phyloP scores from a whole-genome alignment of 495 filamentous ascomycete genomes.

The Neurospora tetrasperma region DNA sequence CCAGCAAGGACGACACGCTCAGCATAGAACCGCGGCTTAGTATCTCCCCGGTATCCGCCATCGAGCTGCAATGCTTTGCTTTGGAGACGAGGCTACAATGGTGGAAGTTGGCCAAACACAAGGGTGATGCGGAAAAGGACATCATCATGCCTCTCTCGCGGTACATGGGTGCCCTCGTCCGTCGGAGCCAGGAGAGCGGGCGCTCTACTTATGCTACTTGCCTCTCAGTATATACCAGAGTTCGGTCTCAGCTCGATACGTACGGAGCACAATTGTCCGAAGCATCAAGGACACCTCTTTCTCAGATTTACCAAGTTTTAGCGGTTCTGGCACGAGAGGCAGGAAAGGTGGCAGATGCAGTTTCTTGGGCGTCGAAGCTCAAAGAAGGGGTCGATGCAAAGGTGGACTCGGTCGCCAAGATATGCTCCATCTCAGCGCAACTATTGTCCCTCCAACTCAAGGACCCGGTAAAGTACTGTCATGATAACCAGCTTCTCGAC shows the following conservation, averaged over 20 bases:
- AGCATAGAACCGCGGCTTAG: conserved; percentile 38
- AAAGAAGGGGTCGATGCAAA: conserved; percentile 20
- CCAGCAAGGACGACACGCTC: conserved; percentile 40
- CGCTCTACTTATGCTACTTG: conserved; percentile 31
- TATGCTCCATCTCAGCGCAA: conserved; percentile 32
- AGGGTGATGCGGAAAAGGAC: conserved; percentile 57
- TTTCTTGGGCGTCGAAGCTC: conserved; percentile 37
- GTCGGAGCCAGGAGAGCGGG: conserved; percentile 37
- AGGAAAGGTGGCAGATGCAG: conserved; percentile 33
- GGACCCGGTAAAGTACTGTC: conserved; percentile 17
- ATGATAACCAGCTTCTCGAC: conserved; percentile 30
- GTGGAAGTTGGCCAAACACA: conserved; percentile 64
- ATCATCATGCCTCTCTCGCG: conserved; percentile 57
- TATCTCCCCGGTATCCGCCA: conserved; percentile 46
- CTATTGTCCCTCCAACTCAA: conserved; percentile 35
- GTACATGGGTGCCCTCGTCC: conserved; percentile 51
- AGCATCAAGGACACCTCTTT: conserved; percentile 25
- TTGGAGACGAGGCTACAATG: conserved; percentile 55
- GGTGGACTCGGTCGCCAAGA: conserved; percentile 34
- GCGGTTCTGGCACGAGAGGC: conserved; percentile 34
- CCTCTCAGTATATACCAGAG: conserved; percentile 12
- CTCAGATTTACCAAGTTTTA: conserved; percentile 30
- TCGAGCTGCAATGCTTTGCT: conserved; percentile 58
- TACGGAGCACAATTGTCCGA: conserved; percentile 11
- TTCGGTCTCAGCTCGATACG: conserved; percentile 19